Percentiles rank a stretch among this genome's conserved stretches.
These are phyloP conservation scores for Citrus cavaleriei DNA, from an alignment of 345 rosid genomes.

Conservation along the genomic window DNA sequence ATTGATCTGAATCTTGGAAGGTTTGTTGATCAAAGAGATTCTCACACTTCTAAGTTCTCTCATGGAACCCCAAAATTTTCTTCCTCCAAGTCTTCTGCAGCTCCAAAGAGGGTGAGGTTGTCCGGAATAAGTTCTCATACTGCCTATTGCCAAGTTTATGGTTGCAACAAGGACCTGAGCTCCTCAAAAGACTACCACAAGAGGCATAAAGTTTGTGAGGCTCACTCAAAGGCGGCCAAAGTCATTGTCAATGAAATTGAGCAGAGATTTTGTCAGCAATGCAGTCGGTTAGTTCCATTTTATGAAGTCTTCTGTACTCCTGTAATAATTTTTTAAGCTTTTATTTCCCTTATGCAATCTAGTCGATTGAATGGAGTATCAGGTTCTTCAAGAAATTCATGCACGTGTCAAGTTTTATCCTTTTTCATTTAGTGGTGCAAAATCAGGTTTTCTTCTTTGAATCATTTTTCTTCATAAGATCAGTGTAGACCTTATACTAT, in stretches of 20 bases:
- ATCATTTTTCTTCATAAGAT: background rate
- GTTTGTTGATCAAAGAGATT: constrained; percentile 40
- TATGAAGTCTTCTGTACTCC: background rate
- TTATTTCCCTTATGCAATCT: background rate
- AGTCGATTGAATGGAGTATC: background rate
- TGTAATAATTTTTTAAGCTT: background rate
- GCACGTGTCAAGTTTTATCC: background rate
- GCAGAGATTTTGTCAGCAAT: constrained; percentile 91
- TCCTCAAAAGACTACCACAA: constrained; percentile 69
- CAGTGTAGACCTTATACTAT: background rate
- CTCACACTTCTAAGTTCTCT: constrained; percentile 13
- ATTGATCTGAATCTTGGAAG: constrained; percentile 75
- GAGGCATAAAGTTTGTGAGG: constrained; percentile 81
- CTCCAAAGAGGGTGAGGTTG: constrained; percentile 32
- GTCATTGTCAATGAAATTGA: constrained; percentile 65
- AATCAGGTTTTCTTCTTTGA: background rate
- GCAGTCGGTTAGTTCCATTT: constrained; percentile 60
- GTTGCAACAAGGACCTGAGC: constrained; percentile 74
- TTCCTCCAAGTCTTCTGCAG: constrained; percentile 23
- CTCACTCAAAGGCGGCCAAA: constrained; percentile 63
- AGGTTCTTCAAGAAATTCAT: background rate
- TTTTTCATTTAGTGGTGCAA: background rate
- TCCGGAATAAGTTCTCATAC: constrained; percentile 23
- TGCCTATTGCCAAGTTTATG: constrained; percentile 66
- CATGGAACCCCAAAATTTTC: constrained; percentile 18